A percentile compares a stretch with the other conserved stretches of the same genome.
phyloP scores from a whole-genome alignment of 2,329 filamentous ascomycete species.

The Metarhizium rileyi region DNA sequence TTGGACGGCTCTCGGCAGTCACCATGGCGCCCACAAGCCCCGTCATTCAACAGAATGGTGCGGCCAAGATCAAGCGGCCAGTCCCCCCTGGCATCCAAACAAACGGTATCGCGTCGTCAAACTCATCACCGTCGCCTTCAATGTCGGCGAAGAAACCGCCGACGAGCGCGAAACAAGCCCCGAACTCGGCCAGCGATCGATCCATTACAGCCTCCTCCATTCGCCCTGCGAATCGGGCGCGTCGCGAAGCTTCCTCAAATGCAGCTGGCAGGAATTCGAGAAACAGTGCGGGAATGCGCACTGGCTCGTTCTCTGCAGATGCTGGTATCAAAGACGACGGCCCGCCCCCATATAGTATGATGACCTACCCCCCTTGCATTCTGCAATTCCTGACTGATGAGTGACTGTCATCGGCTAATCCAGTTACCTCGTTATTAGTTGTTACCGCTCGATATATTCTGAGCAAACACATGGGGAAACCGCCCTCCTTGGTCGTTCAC shows the following conservation, averaged over 20 bases:
- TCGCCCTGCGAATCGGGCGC: conserved; percentile 46
- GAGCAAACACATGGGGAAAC: conserved; percentile 64
- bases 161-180: conserved; percentile 30
- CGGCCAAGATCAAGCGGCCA: conserved; percentile 58
- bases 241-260: conserved; percentile 44
- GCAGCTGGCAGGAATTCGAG: conserved; percentile 36
- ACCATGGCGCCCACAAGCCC: conserved; percentile 48
- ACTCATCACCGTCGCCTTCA: conserved; percentile 50
- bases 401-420: conserved; percentile 1
- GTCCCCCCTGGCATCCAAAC: conserved; percentile 56
- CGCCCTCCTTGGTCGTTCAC: conserved; percentile 79
- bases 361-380: background rate
- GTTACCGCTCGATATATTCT: conserved; percentile 69
- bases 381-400: background rate
- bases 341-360: conserved; percentile 43
- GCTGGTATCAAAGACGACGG: conserved; percentile 27
- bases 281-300: conserved; percentile 40
- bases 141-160: conserved; percentile 46
- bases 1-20: conserved; percentile 12
- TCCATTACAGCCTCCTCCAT: conserved; percentile 30
- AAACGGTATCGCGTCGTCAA: conserved; percentile 48
- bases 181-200: conserved; percentile 25
- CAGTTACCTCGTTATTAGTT: conserved; percentile 36
- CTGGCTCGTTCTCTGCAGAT: conserved; percentile 38
- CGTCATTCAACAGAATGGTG: conserved; percentile 31